Percentiles rank a stretch among this genome's conserved stretches.
Evolutionary conservation across 2,329 filamentous ascomycete genomes (phyloP).

Genomic region (Fusarium secorum): DNA sequence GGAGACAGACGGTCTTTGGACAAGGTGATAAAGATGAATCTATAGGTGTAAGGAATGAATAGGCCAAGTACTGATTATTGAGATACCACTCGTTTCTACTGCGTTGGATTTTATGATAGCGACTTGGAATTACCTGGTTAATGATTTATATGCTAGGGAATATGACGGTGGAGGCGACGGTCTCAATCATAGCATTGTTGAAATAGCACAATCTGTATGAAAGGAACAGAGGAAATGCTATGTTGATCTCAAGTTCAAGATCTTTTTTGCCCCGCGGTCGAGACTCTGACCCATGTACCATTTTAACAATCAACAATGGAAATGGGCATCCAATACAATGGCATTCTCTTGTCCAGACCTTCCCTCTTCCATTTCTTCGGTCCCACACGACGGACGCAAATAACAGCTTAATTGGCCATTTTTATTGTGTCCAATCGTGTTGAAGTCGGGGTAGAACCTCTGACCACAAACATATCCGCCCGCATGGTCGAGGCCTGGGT

Average conservation of each 20-base stretch:
- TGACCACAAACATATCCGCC: neutral
- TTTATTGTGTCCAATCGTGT: constrained; percentile 5
- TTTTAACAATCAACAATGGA: neutral
- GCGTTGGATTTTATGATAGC: neutral
- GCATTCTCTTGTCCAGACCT: neutral
- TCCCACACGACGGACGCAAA: constrained; percentile 5
- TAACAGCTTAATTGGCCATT: constrained; percentile 4
- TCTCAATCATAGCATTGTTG: constrained; percentile 11
- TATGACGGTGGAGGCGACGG: neutral
- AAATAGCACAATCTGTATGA: neutral
- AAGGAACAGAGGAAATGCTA: constrained; percentile 5
- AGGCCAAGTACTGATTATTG: neutral
- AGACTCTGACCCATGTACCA: constrained; percentile 6
- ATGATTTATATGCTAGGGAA: neutral
- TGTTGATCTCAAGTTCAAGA: constrained; percentile 7
- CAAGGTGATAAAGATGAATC: constrained; percentile 9
- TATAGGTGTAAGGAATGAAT: neutral
- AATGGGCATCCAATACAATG: neutral
- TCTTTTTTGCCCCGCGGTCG: neutral
- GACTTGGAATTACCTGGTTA: neutral
- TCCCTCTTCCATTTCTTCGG: constrained; percentile 10
- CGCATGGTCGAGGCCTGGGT: constrained; percentile 3
- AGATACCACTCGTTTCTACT: neutral
- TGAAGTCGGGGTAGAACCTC: constrained; percentile 18
- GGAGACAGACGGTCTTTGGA: constrained; percentile 13